Base-by-base conservation (phyloP, 2,329 filamentous ascomycete species). In the Pseudopyrenochaeta lycopersici region DNA sequence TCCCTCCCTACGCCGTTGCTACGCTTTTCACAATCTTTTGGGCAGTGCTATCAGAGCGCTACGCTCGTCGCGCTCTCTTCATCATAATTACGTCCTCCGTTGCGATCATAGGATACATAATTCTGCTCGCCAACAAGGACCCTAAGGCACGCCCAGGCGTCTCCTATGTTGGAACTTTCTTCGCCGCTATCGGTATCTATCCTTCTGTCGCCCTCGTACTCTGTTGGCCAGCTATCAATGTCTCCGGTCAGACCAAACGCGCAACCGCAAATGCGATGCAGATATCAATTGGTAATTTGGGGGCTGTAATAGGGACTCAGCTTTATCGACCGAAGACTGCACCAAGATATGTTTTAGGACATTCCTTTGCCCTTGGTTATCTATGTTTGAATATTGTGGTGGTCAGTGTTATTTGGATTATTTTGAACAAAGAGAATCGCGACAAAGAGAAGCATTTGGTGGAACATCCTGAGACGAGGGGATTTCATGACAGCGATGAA, bases 241-340 rank as follows among this genome's bases (percentile, higher is more conserved):
- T 84, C 1, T 78, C 79, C 0, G 83, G 82, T 1, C 78, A 81
- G 50, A 84, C 81, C 58, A 85, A 85, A 66, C 79, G 80, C 38
- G 77, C 82, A 3, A 78, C 81, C 27, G 77, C 79, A 1, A 78
- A 81, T 11, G 79, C 77, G 1, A 77, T 82, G 58, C 81, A 84
- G 63, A 79, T 84, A 31, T 77, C 73, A 0, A 71, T 84, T 20
- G 82, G 82, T 0, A 84, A 84, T 31, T 51, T 80, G 72, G 74
- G 73, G 4, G 73, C 66, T n/a, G 74, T 76, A 3, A 35, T 76
- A 7, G 74, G 74, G 4, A 76, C 73, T 14, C 74, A 76, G 59
- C 49, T 76, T 12, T 76, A 76, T 42, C 58, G 74, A 6, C 70
- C 73, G 1, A 69, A 62, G 0, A 74, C 70, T 0, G 50, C 69